Conservation (phyloP, 2,329 filamentous ascomycete genomes). For the Cladobotryum protrusum region DNA sequence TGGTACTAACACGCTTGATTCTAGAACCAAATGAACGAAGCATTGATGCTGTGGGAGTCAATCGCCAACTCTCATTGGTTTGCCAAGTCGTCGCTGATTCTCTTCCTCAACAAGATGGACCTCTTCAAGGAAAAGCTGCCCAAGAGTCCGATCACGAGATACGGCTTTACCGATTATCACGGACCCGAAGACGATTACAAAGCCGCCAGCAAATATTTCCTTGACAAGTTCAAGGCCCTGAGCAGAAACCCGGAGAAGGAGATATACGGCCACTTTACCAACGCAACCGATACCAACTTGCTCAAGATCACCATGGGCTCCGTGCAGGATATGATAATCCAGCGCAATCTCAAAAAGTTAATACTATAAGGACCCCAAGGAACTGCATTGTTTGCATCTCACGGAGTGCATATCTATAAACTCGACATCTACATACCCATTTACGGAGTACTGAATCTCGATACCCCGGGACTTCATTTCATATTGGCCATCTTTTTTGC, state of each 20-base stretch:
- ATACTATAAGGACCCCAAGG: conserved; percentile 38
- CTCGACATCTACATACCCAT: neutral
- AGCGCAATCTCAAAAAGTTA: conserved; percentile 73
- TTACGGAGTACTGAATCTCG: too few species aligned
- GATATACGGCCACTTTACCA: conserved; percentile 58
- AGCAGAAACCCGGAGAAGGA: conserved; percentile 63
- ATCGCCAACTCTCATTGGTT: conserved; percentile 86
- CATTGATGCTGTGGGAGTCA: conserved; percentile 79
- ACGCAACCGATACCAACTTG: conserved; percentile 62
- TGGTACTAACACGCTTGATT: conserved; percentile 13
- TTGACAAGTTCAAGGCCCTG: conserved; percentile 71
- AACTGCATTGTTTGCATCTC: neutral
- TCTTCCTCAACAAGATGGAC: conserved; percentile 86
- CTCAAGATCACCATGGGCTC: conserved; percentile 82
- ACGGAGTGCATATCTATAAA: neutral
- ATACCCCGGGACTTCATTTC: neutral
- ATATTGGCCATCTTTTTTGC: neutral
- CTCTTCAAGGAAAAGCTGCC: conserved; percentile 72
- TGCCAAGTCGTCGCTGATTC: conserved; percentile 70
- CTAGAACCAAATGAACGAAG: conserved; percentile 88
- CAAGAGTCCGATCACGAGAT: conserved; percentile 63
- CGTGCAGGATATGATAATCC: conserved; percentile 83
- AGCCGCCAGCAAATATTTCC: conserved; percentile 72
- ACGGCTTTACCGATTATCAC: conserved; percentile 73
- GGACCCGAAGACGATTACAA: conserved; percentile 66